Evolutionary conservation across 257 asterid genomes (phyloP).

Genomic region (Gynochthodes officinalis): DNA sequence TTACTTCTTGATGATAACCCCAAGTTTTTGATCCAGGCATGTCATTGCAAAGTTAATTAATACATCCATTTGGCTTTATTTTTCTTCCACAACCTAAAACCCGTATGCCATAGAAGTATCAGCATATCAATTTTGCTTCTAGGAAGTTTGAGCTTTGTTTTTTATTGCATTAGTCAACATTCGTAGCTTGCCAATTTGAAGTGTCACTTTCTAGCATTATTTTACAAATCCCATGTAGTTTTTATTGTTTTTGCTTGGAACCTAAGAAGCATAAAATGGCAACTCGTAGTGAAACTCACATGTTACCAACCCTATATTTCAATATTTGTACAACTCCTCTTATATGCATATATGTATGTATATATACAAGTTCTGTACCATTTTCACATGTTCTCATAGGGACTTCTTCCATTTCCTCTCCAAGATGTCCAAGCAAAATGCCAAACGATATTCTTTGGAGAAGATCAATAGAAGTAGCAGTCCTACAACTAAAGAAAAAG

Average conservation of each 20-base stretch:
- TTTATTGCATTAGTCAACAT: background rate
- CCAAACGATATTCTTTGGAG: conserved; percentile 37
- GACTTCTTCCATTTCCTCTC: too few relatives aligned
- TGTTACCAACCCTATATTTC: conserved; percentile 43
- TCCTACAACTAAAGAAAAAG: conserved; percentile 36
- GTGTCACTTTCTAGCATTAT: conserved; percentile 39
- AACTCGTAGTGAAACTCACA: conserved; percentile 45
- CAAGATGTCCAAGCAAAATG: conserved; percentile 49
- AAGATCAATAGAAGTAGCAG: conserved; percentile 34
- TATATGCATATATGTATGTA: background rate
- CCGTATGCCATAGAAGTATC: background rate
- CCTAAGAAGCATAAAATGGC: conserved; percentile 34
- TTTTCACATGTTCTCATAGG: conserved; percentile 20
- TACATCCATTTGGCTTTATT: background rate
- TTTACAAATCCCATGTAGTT: conserved; percentile 51
- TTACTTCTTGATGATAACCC: background rate
- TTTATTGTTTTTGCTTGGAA: conserved; percentile 46
- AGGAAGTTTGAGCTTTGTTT: background rate
- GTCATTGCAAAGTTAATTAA: background rate
- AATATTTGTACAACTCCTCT: background rate
- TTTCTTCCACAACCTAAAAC: conserved; percentile 1
- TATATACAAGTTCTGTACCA: conserved; percentile 28
- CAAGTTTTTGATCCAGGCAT: background rate
- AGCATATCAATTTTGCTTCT: background rate
- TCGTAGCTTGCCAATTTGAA: conserved; percentile 18